Base-by-base conservation (phyloP, 2,329 filamentous ascomycete genomes). In the Colletotrichum spinosum region DNA sequence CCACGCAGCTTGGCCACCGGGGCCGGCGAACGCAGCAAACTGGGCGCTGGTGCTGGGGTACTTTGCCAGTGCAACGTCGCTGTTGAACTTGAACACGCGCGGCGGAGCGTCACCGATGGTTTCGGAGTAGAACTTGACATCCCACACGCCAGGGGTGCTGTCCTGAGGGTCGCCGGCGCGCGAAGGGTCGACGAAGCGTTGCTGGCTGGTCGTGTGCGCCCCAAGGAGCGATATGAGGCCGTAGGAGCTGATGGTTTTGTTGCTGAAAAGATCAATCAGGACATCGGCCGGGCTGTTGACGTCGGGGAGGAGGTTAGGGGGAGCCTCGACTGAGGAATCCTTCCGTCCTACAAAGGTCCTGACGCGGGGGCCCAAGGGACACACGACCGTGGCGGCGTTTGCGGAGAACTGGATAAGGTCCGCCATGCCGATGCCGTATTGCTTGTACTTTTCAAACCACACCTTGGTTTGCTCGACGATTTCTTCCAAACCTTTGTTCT, bases 181-280 rank as follows among this genome's bases (percentile, higher is more conserved):
- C 3, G 69, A 64, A 0, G 71, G 42, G 67, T 85, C 78, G 68
- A 80, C 78, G 42, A 79, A 78, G 67, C 78, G 77, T 70, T 87
- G 83, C 67, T 80, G 80, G 1, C 81, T 82, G 3, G 82, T 80
- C 2, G 81, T 82, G 70, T 88, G 86, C 0, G 86, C 84, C 46
- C 86, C 86, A 6, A 88, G 72, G 1, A 88, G 80, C 4, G 85
- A 84, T 2, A 83, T 81, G 2, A 86, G 79, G 13, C 84, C 82
- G 41, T 80, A 79, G 0, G 80, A 78, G 15, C 72, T 76, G 67
- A 88, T 84, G 2, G 84, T 86, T 74, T 88, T 87, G 68, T 81
- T 78, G 37, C 74, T 70, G 73, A 87, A 88, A 6, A 85, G 75
- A 15, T 76, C 70, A 60, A 86, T 78, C 42, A 86, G 74, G 9